Evolutionary conservation across 2,329 filamentous ascomycete species (phyloP).

Genomic region (Zymoseptoria tritici): DNA sequence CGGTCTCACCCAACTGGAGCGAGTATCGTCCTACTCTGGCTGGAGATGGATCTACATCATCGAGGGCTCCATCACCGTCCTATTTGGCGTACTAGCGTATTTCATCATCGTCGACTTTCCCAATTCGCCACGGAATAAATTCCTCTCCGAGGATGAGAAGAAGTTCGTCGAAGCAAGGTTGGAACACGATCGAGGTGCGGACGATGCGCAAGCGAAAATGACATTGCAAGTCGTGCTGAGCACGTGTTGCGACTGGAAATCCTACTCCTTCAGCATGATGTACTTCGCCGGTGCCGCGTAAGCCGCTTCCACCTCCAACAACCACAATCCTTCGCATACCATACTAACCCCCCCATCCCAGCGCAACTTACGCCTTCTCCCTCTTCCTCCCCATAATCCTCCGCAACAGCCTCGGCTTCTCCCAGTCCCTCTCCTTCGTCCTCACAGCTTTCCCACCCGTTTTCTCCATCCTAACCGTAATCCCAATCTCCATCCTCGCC

Average conservation of each 20-base stretch:
- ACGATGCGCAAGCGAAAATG: constrained; percentile 4
- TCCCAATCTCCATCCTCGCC: constrained; percentile 51
- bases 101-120: constrained; percentile 63
- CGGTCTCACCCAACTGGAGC: constrained; percentile 4
- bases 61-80: constrained; percentile 59
- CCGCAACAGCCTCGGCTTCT: constrained; percentile 54
- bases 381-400: constrained; percentile 76
- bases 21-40: constrained; percentile 1
- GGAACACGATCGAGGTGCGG: constrained; percentile 3
- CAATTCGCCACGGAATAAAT: constrained; percentile 6
- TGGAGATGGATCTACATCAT: constrained; percentile 51
- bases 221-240: background rate
- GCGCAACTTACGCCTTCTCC: constrained; percentile 62
- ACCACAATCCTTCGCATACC: too few relatives aligned
- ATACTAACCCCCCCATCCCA: background rate
- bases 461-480: constrained; percentile 58
- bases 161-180: constrained; percentile 6
- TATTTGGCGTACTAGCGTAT: constrained; percentile 49
- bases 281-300: constrained; percentile 39
- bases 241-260: constrained; percentile 4
- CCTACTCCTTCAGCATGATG: constrained; percentile 6
- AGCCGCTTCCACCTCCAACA: too few relatives aligned
- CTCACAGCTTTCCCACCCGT: constrained; percentile 63
- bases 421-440: constrained; percentile 56
- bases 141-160: constrained; percentile 8